Percentiles rank a stretch among this genome's conserved stretches.
These are phyloP conservation scores for Rhodocollybia butyracea DNA, from an alignment of 768 basidiomycete species.

Conservation along the genomic window DNA sequence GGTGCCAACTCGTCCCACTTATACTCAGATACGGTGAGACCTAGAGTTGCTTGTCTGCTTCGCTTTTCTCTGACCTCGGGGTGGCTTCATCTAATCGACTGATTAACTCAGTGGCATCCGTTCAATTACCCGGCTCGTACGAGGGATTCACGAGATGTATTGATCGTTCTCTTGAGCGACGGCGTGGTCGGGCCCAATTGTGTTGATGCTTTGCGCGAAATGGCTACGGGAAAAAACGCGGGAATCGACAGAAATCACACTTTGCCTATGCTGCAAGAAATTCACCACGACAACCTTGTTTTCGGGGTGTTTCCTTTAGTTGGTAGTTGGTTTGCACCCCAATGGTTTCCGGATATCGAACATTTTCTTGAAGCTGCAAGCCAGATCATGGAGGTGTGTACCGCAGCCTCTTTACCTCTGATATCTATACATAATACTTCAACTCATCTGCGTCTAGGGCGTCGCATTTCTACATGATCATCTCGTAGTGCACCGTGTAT, in stretches of 20 bases:
- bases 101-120: neutral
- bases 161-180: neutral
- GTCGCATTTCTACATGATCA: slow-evolving; percentile 6
- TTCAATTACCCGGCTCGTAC: neutral
- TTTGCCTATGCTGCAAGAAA: neutral
- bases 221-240: neutral
- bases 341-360: neutral
- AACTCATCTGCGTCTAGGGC: neutral
- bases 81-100: too few species aligned
- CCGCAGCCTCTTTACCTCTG: too few species aligned
- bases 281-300: neutral
- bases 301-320: slow-evolving; percentile 8
- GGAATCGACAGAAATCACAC: slow-evolving; percentile 2
- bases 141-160: slow-evolving; percentile 1
- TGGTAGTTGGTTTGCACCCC: neutral
- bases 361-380: neutral
- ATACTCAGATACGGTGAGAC: neutral
- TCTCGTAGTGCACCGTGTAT: slow-evolving; percentile 4
- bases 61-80: neutral
- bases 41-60: too few species aligned
- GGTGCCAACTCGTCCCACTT: neutral
- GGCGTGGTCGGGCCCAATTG: neutral
- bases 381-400: slow-evolving; percentile 6
- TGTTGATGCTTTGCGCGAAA: neutral
- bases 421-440: too few species aligned